Evolutionary conservation across 768 basidiomycete genomes (phyloP), one percentile per base, ranked within the genome.

Genomic region (Podaxis sp.): DNA sequence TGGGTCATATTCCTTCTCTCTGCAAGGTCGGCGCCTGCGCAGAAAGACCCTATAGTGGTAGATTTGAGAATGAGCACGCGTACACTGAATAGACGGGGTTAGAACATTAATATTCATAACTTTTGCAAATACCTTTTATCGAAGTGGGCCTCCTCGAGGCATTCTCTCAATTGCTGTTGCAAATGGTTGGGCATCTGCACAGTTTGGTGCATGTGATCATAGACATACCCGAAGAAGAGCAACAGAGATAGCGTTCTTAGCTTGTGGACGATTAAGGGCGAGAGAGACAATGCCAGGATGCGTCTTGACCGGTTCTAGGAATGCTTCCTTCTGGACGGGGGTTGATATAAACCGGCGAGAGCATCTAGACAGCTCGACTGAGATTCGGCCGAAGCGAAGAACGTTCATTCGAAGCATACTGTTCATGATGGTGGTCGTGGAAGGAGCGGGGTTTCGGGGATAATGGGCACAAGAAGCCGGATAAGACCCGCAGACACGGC

Each of bases 11-110:
- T 83, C n/a, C 87, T 85, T 58, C 95, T 81, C 71, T 98, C 95
- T 55, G 80, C 80, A 51, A 97, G 85, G 73, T 98, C 95, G 7
- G 95, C 95, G 11, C 95, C 95, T 15, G 95, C 88, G 71, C 95
- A 98, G 76, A 97, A 98, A 2, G 91, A 81, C 24, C 87, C 87
- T n/a, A 80, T 67, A 0, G 87, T 83, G 0, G 91, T 84, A 6
- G 95, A 95, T 58, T 88, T 85, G n/a, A 98, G 72, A 59, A 98
- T 87, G 63, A 98, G 82, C 0, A 90, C 86, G 61, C 94, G 89
- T 57, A 89, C 80, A 61, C 90, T 93, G 65, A 41, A 37, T 20
- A 40, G 24, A 37, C 28, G 54, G 54, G 41, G 60, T 57, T 67
- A 38, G 55, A 41, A 24, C 51, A 54, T 3, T 22, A 56, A 37